phyloP scores from a whole-genome alignment of 2,329 filamentous ascomycete genomes.

The Fusarium piperis region DNA sequence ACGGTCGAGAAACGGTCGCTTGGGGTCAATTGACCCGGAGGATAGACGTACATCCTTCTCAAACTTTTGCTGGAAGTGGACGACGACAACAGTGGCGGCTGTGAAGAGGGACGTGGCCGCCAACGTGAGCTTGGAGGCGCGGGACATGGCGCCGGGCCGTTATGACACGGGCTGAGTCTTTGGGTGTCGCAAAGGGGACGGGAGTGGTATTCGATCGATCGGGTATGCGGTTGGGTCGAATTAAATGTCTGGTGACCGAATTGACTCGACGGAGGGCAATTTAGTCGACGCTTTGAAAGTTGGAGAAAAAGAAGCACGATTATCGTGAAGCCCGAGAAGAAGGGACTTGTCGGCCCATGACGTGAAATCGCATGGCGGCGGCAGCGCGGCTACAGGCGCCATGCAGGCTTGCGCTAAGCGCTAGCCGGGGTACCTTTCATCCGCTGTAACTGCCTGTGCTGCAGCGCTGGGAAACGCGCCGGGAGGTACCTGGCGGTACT shows the following conservation, averaged over 20 bases:
- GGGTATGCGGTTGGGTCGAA: too few relatives aligned
- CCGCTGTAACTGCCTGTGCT: conserved; percentile 1
- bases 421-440: not conserved
- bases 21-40: not conserved
- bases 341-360: conserved; percentile 25
- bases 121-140: conserved; percentile 87
- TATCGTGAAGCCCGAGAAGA: conserved; percentile 19
- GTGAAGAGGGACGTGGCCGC: conserved; percentile 80
- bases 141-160: conserved; percentile 73
- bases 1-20: not conserved
- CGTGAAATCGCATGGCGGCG: conserved; percentile 28
- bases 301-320: not conserved
- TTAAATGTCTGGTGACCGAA: not conserved
- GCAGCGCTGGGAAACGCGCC: not conserved
- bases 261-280: not conserved
- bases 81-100: conserved; percentile 79
- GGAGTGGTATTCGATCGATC: not conserved
- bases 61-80: conserved; percentile 87
- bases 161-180: not conserved
- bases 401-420: conserved; percentile 25
- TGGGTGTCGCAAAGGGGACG: not conserved
- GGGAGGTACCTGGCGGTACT: not conserved
- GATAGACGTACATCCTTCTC: conserved; percentile 77
- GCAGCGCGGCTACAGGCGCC: conserved; percentile 19
- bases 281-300: not conserved